Conservation (phyloP, 2,329 filamentous ascomycete genomes). For the Diaporthe sp. region DNA sequence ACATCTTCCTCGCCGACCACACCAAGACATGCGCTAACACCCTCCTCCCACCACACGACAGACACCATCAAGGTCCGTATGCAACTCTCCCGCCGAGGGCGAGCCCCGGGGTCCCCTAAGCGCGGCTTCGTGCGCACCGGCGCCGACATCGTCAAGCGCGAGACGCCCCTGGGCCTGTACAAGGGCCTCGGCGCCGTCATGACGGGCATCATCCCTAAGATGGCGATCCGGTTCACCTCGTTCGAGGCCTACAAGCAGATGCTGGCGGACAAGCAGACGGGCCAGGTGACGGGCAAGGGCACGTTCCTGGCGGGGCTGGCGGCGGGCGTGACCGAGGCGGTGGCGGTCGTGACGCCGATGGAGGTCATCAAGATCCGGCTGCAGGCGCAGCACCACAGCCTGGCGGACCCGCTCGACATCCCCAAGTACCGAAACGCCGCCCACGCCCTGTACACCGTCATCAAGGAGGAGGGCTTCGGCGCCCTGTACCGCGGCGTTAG, state of each 20-base stretch:
- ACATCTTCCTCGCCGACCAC: constrained; percentile 2
- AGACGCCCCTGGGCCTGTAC: constrained; percentile 94
- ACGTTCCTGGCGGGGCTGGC: constrained; percentile 84
- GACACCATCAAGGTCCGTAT: constrained; percentile 99
- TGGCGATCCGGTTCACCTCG: constrained; percentile 98
- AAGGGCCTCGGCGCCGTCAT: constrained; percentile 98
- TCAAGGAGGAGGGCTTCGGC: constrained; percentile 89
- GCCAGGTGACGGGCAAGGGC: constrained; percentile 75
- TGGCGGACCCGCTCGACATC: constrained; percentile 95
- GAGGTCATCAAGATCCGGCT: constrained; percentile 99
- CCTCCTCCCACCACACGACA: constrained; percentile 48
- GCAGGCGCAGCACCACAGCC: constrained; percentile 97
- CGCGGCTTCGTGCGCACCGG: constrained; percentile 92
- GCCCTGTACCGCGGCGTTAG: constrained; percentile 94
- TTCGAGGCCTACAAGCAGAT: constrained; percentile 96
- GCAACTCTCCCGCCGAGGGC: constrained; percentile 92
- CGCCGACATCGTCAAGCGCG: constrained; percentile 85
- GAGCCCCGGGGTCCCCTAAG: constrained; percentile 84
- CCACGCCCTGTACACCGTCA: constrained; percentile 84
- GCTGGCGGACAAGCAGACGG: constrained; percentile 77
- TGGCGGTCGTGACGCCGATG: constrained; percentile 97
- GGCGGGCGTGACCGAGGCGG: constrained; percentile 95
- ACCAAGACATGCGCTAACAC: constrained; percentile 43
- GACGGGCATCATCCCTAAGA: constrained; percentile 97
- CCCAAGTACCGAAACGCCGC: constrained; percentile 98